Evolutionary conservation across 805 yeast genomes (phyloP), one percentile per base, ranked within the genome.

Genomic region (Kluyveromyces aestuarii): DNA sequence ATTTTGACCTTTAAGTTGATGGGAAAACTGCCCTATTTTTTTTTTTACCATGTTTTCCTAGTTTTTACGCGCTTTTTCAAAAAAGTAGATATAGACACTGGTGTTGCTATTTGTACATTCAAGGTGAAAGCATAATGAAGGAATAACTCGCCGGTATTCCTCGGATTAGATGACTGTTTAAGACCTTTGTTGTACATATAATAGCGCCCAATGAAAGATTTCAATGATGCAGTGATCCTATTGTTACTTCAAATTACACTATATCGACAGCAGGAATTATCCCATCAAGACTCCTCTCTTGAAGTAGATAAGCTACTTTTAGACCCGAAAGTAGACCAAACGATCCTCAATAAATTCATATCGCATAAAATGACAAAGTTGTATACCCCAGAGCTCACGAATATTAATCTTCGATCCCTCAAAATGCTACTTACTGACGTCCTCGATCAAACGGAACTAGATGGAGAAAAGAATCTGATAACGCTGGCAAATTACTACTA

Each of bases 401-500:
- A 48, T 9, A 38, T 59, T n/a, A 57, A 59, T 2, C 37, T 60
- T 9, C 47, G 67, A 40, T 48, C 54, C 5, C 52, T 63, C 37
- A 59, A 52, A 37, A 45, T 51, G 8, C 27, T 57, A 16, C 56
- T 63, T 1, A 42, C 46, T 6, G 64, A 58, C 19, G 25, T 64
- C 1, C 61, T 64, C 43, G 49, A 48, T 39, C 21, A 27, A 11
- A 62, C 58, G 9, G 37, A 54, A 13, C 53, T 54, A 2, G 50
- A 44, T 30, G 49, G 53, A 8, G 52, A 44, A 17, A 46, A 53
- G 2, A 62, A 57, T 13, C 53, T 63, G 13, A 46, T 63, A 1
- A 41, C 59, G 2, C 41, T 64, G 14, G 67, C 68, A 6, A 63
- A 64, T 41, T 50, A 56, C 45, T 62, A 59, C 50, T 63, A 63